These are phyloP conservation scores for Geotrichum siamense DNA, from an alignment of 1,139 yeast species.

Conservation along the genomic window DNA sequence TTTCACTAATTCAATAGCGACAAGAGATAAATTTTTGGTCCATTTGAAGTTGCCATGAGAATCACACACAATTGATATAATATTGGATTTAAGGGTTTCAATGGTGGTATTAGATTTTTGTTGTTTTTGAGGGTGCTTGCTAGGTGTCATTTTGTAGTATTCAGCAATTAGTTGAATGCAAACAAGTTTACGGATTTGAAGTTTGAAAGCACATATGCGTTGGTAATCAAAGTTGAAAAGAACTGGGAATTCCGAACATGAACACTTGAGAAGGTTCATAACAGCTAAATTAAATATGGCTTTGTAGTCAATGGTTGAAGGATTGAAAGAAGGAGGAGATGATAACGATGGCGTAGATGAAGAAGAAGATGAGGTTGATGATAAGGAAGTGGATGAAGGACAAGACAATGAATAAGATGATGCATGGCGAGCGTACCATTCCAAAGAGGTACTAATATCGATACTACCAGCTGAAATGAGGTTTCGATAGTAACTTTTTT, in stretches of 20 bases:
- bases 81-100: slow-evolving; percentile 38
- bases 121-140: too few species aligned
- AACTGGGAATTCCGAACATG: slow-evolving; percentile 2
- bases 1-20: slow-evolving; percentile 65
- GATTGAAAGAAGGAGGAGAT: background rate
- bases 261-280: slow-evolving; percentile 3
- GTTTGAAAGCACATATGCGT: slow-evolving; percentile 65
- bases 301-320: background rate
- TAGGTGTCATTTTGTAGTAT: slow-evolving; percentile 4
- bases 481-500: slow-evolving; percentile 76
- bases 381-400: background rate
- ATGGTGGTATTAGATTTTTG: background rate
- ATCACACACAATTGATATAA: slow-evolving; percentile 74
- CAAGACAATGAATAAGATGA: background rate
- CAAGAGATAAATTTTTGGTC: slow-evolving; percentile 73
- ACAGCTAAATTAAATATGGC: slow-evolving; percentile 1
- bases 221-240: slow-evolving; percentile 73
- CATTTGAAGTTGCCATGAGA: slow-evolving; percentile 83
- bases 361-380: background rate
- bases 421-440: slow-evolving; percentile 48
- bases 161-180: slow-evolving; percentile 51
- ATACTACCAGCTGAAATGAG: slow-evolving; percentile 60
- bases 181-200: slow-evolving; percentile 78
- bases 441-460: slow-evolving; percentile 56
- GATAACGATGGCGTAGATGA: background rate